Evolutionary conservation across 805 yeast species (phyloP).

Genomic region (Candida oleophila): DNA sequence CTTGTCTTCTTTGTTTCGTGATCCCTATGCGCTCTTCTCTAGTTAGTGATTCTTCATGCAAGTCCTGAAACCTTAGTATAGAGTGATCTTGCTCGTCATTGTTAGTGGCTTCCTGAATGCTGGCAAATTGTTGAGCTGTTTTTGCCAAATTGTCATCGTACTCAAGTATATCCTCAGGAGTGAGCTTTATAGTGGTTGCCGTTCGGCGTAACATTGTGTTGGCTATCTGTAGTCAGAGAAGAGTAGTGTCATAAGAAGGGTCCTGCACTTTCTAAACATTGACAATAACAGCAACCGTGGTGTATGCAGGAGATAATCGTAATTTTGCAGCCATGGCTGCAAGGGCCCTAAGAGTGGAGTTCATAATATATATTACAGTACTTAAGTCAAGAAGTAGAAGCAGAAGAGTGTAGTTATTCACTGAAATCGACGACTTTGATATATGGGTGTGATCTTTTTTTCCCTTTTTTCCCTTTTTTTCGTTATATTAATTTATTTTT

Average conservation of each 20-base stretch:
- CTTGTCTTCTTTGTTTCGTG: not conserved
- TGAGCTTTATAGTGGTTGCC: constrained; percentile 64
- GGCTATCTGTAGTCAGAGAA: not conserved
- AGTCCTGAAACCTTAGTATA: constrained; percentile 4
- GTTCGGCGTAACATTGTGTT: constrained; percentile 65
- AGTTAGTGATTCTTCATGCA: not conserved
- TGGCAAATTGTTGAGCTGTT: not conserved
- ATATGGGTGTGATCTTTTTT: no score
- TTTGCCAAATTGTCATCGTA: constrained; percentile 37
- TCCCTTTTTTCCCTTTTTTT: no score
- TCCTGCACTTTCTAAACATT: not conserved
- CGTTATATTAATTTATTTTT: no score
- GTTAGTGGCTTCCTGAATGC: not conserved
- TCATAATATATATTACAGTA: no score
- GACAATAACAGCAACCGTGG: no score
- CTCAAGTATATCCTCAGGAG: constrained; percentile 64
- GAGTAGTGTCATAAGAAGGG: not conserved
- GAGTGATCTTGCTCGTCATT: constrained; percentile 6
- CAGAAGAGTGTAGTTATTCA: no score
- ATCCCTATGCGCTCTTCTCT: constrained; percentile 1
- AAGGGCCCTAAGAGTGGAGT: no score
- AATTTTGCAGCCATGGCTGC: no score
- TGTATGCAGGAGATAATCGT: no score
- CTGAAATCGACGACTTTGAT: no score
- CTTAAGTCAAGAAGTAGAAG: no score